Base-by-base conservation (phyloP, 1,284 basidiomycete species). In the Ceratobasidium papillatum region DNA sequence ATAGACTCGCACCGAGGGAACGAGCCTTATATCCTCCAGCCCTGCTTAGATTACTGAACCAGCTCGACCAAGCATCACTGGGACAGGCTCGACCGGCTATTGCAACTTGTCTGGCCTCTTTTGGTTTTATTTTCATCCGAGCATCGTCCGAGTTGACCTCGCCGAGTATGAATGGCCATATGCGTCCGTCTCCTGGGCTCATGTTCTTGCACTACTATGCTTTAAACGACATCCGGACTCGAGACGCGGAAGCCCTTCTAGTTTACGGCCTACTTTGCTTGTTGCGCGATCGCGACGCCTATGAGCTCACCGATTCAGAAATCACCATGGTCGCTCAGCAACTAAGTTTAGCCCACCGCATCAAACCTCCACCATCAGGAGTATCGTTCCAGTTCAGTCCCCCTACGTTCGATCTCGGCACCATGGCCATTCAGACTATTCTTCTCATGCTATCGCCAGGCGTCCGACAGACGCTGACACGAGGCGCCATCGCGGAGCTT, bases 181-280 rank as follows among this genome's bases (percentile, higher is more conserved):
- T 36, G 30, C 22, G 27, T 32, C 54, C 56, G 34, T 59, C 66
- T 30, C 66, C 54, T 22, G 66, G 66, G 3, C 54, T 56, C 54
- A 58, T 30, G 30, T 54, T 71, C 25, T 30, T 71, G 30, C 36
- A 41, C n/a, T 58, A 71, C 34, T 71, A 71, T 22, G 52, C 52
- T 30, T 41, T 36, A 25, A 34, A 36, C 32, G 38, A 56, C n/a
- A 22, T n/a, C 17, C 51, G 66, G 19, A 19, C 52, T 17, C 66
- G 66, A n/a, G 66, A 71, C 59, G 38, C 54, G 8, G 66, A 71
- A 38, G 9, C 54, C 30, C 54, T 71, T 22, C 43, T 71, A 7
- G 52, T 71, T 19, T 71, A 71, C 34, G 66, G 66, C 12, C 66
- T 71, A 32, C 47, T 71, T 34, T n/a, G 52, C 17, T n/a, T 71